Base-by-base conservation (phyloP, 1,284 basidiomycete species). In the Earliella scabrosa region DNA sequence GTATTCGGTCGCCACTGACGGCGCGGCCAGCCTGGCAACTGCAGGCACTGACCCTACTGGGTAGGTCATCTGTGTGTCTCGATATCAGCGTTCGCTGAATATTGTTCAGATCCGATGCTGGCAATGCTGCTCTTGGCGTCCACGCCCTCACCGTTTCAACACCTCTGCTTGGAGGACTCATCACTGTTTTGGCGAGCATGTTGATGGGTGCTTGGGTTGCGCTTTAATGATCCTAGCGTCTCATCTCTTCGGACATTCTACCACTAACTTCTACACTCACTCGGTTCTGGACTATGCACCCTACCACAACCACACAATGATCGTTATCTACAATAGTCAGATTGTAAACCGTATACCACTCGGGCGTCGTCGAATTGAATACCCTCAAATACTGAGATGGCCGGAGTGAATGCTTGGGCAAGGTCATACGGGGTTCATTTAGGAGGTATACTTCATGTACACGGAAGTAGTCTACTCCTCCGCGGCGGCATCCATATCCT, bases 401-500 rank as follows among this genome's bases (percentile, higher is more conserved):
- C n/a, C n/a, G n/a, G n/a, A n/a, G n/a, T n/a, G n/a, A n/a, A n/a
- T n/a, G 8, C n/a, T 38, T 6, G 35, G 8, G 35, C 9, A 32
- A 11, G 2, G 3, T 10, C 32, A 9, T 13, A 27, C 39, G 39
- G 21, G 5, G 29, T 49, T 50, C 24, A 61, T 45, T 54, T n/a
- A n/a, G n/a, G n/a, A n/a, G n/a, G 51, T n/a, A 45, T 4, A 50
- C 27, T 32, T 32, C 21, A 26, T 36, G 47, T 7, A 53, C 34
- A 24, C 24, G 27, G 44, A 50, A 45, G 27, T 46, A 52, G 26
- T 56, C 53, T 67, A 76, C 61, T 77, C 73, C 53, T 76, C 72
- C n/a, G 45, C 55, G 48, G 50, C n/a, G 46, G 66, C 64, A 44
- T 71, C 67, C 78, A 90, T 73, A 67, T 90, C 79, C 76, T 82